phyloP scores from a whole-genome alignment of 2,329 filamentous ascomycete species.

The Apiospora malaysiana region DNA sequence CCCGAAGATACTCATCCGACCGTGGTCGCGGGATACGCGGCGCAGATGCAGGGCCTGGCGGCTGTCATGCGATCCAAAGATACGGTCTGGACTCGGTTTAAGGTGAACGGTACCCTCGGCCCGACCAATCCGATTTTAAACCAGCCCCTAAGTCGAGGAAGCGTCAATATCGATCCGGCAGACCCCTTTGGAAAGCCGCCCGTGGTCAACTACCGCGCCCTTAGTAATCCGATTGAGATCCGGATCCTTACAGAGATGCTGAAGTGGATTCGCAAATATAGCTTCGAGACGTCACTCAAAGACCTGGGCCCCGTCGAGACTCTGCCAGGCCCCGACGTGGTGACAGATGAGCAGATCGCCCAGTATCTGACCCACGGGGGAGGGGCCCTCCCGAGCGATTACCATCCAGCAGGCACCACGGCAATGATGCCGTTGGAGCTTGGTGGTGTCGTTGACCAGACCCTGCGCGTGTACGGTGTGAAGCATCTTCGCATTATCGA shows the following conservation, averaged over 20 bases:
- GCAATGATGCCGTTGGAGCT: constrained; percentile 47
- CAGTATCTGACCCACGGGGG: neutral
- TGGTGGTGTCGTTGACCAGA: constrained; percentile 47
- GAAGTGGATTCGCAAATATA: constrained; percentile 44
- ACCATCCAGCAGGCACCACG: constrained; percentile 46
- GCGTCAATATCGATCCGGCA: constrained; percentile 45
- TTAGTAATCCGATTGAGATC: constrained; percentile 46
- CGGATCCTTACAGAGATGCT: constrained; percentile 45
- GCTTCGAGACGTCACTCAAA: constrained; percentile 44
- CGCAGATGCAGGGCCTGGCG: constrained; percentile 21
- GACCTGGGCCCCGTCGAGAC: constrained; percentile 41
- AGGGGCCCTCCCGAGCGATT: constrained; percentile 27
- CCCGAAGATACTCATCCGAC: constrained; percentile 40
- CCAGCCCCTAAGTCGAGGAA: constrained; percentile 45
- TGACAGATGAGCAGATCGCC: constrained; percentile 41
- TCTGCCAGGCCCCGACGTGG: constrained; percentile 38
- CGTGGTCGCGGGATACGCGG: constrained; percentile 44
- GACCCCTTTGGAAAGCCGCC: constrained; percentile 44
- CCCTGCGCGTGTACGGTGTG: constrained; percentile 49
- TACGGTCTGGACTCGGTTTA: constrained; percentile 15
- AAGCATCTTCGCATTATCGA: constrained; percentile 50
- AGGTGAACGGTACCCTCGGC: constrained; percentile 1
- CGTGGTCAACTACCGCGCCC: constrained; percentile 46
- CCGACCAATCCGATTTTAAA: constrained; percentile 33
- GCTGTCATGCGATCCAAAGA: neutral